Conservation (phyloP, 2,329 filamentous ascomycete species). For the Sordariomycetes sp. region DNA sequence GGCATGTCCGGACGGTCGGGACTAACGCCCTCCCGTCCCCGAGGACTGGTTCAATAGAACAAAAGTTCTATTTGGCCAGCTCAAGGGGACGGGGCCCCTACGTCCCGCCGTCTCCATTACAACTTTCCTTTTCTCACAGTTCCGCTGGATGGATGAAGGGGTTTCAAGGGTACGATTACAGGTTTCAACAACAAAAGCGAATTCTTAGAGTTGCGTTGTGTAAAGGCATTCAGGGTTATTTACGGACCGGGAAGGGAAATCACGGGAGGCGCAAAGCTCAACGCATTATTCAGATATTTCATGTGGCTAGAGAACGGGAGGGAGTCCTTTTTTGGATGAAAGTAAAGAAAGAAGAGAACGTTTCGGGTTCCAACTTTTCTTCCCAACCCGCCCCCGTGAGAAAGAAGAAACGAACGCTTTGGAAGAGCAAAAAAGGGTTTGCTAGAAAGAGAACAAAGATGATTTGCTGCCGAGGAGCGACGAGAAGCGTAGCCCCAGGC, state of each 20-base stretch:
- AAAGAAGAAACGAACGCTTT: neutral
- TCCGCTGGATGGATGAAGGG: neutral
- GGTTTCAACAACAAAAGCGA: neutral
- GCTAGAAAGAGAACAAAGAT: neutral
- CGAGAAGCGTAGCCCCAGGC: neutral
- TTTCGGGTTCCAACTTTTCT: neutral
- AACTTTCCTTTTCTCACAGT: neutral
- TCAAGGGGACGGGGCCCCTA: neutral
- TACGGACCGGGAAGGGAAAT: neutral
- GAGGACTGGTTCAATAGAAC: neutral
- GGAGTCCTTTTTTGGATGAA: neutral
- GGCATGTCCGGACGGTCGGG: neutral
- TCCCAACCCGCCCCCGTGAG: neutral
- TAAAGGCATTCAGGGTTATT: neutral
- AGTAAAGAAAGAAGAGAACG: neutral
- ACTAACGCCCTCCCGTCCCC: neutral
- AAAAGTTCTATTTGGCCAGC: neutral
- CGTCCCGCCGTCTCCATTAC: neutral
- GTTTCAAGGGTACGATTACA: neutral
- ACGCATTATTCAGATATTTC: neutral
- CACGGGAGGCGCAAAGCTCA: neutral
- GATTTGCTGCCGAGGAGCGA: neutral
- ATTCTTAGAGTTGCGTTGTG: neutral
- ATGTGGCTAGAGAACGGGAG: neutral
- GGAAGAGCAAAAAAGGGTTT: neutral